A percentile compares a stretch with the other conserved stretches of the same genome.
Conservation (phyloP, 257 asterid species). For the Forsythia viridissima region DNA sequence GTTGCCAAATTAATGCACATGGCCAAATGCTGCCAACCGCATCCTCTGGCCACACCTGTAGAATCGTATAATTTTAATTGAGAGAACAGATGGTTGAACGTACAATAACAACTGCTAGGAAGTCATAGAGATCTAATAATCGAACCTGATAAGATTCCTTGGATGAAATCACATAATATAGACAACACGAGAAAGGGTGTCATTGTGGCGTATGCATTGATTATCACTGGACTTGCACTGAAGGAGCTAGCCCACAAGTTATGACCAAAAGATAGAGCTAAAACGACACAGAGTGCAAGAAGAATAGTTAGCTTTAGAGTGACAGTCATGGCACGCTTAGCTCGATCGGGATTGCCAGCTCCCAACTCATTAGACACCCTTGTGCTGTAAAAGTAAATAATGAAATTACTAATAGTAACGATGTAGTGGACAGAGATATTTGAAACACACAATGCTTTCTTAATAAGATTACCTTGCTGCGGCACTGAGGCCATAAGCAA, state of each 20-base stretch:
- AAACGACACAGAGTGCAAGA: slow-evolving; percentile 40
- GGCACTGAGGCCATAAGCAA: slow-evolving; percentile 75
- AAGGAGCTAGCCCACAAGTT: slow-evolving; percentile 66
- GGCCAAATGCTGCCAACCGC: slow-evolving; percentile 76
- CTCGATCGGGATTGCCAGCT: slow-evolving; percentile 58
- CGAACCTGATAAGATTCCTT: slow-evolving; percentile 68
- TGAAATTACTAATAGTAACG: not conserved
- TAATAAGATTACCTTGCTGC: slow-evolving; percentile 65
- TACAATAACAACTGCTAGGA: not conserved
- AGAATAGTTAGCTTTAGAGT: slow-evolving; percentile 52
- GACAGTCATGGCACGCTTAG: slow-evolving; percentile 67
- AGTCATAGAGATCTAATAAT: not conserved
- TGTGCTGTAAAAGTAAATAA: slow-evolving; percentile 50
- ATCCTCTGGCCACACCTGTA: slow-evolving; percentile 78
- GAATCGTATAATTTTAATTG: not conserved
- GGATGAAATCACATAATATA: slow-evolving; percentile 55
- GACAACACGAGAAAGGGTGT: slow-evolving; percentile 60
- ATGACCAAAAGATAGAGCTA: slow-evolving; percentile 55
- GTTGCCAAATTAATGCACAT: slow-evolving; percentile 57
- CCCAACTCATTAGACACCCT: slow-evolving; percentile 90
- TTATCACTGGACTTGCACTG: slow-evolving; percentile 55
- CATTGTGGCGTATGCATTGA: slow-evolving; percentile 52
- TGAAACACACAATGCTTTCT: not conserved
- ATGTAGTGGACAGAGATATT: not conserved
- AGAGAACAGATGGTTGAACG: not conserved